Evolutionary conservation across 257 asterid genomes (phyloP).

Genomic region (Lithospermum erythrorhizon): DNA sequence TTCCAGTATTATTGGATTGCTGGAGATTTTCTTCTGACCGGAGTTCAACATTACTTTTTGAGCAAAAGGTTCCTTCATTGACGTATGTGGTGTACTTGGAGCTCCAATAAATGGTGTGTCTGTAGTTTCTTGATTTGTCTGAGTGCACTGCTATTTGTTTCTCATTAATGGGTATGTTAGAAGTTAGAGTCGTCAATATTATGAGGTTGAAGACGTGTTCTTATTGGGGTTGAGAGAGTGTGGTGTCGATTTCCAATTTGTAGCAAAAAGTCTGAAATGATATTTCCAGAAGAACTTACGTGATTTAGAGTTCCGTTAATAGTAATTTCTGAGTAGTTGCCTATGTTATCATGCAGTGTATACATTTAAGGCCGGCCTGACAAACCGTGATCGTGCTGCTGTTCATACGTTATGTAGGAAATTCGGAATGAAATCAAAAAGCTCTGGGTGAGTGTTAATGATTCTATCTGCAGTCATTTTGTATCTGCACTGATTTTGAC

Average conservation of each 20-base stretch:
- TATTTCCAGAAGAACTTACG: not conserved
- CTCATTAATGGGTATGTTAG: not conserved
- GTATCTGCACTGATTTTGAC: not conserved
- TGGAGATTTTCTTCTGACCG: not conserved
- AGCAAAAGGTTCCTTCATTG: no score
- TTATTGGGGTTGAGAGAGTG: not conserved
- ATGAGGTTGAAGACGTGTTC: not conserved
- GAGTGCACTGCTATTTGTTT: not conserved
- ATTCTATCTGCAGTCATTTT: not conserved
- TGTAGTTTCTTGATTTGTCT: not conserved
- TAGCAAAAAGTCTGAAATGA: not conserved
- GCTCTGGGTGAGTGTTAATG: conserved; percentile 50
- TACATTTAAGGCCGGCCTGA: conserved; percentile 41
- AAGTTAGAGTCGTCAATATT: not conserved
- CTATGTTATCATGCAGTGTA: conserved; percentile 37
- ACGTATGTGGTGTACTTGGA: not conserved
- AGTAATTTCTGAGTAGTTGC: not conserved
- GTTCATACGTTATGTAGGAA: conserved; percentile 52
- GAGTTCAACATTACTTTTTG: no score
- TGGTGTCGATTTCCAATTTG: not conserved
- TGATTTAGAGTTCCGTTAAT: not conserved
- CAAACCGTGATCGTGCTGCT: conserved; percentile 45
- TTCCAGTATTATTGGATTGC: not conserved
- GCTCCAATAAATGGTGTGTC: not conserved
- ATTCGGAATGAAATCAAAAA: conserved; percentile 67